Conservation (phyloP, 768 basidiomycete genomes). For the Collybia sordida region DNA sequence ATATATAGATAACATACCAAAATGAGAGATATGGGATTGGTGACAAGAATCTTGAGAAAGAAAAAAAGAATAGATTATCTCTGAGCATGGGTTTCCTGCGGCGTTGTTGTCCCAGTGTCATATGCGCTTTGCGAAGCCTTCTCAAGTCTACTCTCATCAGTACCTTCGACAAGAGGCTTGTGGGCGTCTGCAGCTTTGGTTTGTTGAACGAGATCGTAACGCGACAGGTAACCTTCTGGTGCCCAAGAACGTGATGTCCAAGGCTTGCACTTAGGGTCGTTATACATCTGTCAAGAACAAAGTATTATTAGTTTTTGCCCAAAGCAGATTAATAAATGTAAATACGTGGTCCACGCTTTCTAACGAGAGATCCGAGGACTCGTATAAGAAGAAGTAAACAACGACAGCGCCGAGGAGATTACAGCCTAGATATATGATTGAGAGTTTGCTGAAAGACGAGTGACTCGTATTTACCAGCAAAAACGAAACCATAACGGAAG, state of each 20-base stretch:
- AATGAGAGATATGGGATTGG: no score
- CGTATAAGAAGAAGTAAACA: constrained; percentile 77
- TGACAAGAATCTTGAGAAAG: no score
- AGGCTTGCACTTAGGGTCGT: constrained; percentile 60
- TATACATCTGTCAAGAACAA: constrained; percentile 50
- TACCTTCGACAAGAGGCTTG: constrained; percentile 16
- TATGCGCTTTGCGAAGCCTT: background rate
- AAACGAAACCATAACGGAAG: constrained; percentile 70
- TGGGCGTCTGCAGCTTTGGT: constrained; percentile 37
- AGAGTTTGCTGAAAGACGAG: background rate
- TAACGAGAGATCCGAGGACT: constrained; percentile 63
- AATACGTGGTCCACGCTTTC: constrained; percentile 61
- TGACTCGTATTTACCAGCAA: constrained; percentile 45
- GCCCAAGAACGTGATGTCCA: constrained; percentile 66
- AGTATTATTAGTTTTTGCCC: background rate
- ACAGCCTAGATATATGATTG: constrained; percentile 35
- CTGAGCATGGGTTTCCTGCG: no score
- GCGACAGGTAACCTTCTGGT: constrained; percentile 50
- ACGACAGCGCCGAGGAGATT: constrained; percentile 59
- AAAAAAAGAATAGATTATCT: no score
- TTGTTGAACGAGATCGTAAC: constrained; percentile 45
- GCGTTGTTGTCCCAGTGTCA: background rate
- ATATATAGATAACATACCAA: no score
- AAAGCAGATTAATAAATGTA: constrained; percentile 2
- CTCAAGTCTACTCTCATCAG: constrained; percentile 4